Base-by-base conservation (phyloP, 179 eudicot genomes). In the Patellifolia procumbens region DNA sequence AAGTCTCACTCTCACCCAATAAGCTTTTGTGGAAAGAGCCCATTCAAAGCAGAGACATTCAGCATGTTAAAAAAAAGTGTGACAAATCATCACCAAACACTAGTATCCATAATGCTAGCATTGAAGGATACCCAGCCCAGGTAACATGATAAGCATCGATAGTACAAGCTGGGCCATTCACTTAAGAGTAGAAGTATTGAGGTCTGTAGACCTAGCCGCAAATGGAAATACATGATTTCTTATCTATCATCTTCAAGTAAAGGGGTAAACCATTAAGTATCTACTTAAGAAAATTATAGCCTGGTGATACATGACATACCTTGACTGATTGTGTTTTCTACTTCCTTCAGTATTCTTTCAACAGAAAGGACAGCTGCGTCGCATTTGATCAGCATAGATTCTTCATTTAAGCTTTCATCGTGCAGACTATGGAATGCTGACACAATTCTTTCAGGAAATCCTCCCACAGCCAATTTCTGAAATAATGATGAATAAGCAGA, bases 401-500 rank as follows among this genome's bases (percentile, higher is more conserved):
- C 93, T 84, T 92, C 98, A 75, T 76, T 77, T 39, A 71, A 74
- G 70, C 81, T 83, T 85, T 88, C 88, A 79, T 94, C 97, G 82
- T 88, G 87, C 64, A 91, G 78, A 31, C 72, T 77, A 82, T 91
- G 98, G 81, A 88, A 89, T 35, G 94, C 92, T 74, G 93, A 85
- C 71, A 94, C 78, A 7, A 94, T 91, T 77, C 88, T 92, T 75
- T 94, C 97, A 26, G 96, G 91, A 82, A 81, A 76, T 74, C 88
- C 91, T 69, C 98, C 98, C 72, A 88, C 89, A 61, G 93, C 83
- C 85, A 94, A 65, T 92, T 92, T 94, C 98, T 94, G 86, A 74
- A 81, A 70, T 74, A 28, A 76, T 74, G 39, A 78, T 46, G 68
- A 65, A 68, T 70, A 77, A 74, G 72, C 43, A 79, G 15, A 51